Conservation (phyloP, 1,284 basidiomycete species). For the Crepidotus sp. region DNA sequence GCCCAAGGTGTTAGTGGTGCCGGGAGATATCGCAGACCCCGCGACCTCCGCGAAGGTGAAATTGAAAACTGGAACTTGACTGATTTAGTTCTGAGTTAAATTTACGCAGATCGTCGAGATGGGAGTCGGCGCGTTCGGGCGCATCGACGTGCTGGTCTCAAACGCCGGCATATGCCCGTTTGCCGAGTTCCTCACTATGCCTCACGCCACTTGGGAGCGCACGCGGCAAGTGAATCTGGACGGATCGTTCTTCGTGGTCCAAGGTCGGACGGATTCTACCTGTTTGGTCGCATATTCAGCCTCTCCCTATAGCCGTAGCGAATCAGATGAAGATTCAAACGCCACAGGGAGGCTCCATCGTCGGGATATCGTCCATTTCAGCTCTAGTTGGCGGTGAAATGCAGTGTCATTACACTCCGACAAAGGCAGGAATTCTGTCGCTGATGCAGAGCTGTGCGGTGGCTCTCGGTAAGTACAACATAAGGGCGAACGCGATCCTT, state of each 20-base stretch:
- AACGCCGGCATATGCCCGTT: conserved; percentile 82
- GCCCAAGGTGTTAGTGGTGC: conserved; percentile 31
- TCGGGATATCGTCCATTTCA: conserved; percentile 71
- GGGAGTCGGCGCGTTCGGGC: conserved; percentile 49
- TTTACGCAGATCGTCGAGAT: conserved; percentile 46
- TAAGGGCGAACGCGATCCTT: conserved; percentile 61
- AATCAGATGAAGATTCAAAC: conserved; percentile 68
- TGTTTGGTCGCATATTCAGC: background rate
- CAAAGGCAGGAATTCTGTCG: conserved; percentile 73
- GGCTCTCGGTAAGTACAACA: conserved; percentile 67
- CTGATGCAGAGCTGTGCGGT: conserved; percentile 80
- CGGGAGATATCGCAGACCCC: conserved; percentile 61
- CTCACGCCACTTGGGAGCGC: conserved; percentile 57
- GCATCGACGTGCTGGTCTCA: conserved; percentile 59
- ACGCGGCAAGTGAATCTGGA: conserved; percentile 72
- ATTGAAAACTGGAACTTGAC: conserved; percentile 11
- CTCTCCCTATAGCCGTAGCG: conserved; percentile 48
- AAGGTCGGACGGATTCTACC: conserved; percentile 35
- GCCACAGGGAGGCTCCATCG: conserved; percentile 67
- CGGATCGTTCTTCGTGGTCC: conserved; percentile 69
- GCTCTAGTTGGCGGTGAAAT: conserved; percentile 71
- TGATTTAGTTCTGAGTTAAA: background rate
- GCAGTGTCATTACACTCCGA: conserved; percentile 77
- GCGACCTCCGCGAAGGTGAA: conserved; percentile 53
- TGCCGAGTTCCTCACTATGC: conserved; percentile 71